A percentile compares a stretch with the other conserved stretches of the same genome.
These are phyloP conservation scores for Henckelia pumila DNA, from an alignment of 257 asterid species.

Conservation along the genomic window DNA sequence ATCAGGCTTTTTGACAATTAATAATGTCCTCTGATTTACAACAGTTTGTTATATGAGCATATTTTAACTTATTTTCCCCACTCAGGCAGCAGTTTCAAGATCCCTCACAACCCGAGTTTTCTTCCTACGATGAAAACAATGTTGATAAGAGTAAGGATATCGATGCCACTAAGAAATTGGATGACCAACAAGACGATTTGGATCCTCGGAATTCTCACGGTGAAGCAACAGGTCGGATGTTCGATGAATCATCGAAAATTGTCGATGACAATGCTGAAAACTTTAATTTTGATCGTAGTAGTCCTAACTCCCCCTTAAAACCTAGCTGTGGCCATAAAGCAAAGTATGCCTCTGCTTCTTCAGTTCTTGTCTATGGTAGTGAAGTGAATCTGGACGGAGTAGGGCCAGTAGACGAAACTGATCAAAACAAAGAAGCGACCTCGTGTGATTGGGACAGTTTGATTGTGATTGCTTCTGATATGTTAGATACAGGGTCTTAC, in stretches of 20 bases:
- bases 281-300: slow-evolving; percentile 29
- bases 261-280: slow-evolving; percentile 38
- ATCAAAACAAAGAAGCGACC: slow-evolving; percentile 42
- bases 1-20: not conserved
- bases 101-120: slow-evolving; percentile 81
- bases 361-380: slow-evolving; percentile 24
- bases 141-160: slow-evolving; percentile 26
- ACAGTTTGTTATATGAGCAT: not conserved
- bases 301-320: slow-evolving; percentile 36
- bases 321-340: slow-evolving; percentile 23
- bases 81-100: slow-evolving; percentile 68
- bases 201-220: slow-evolving; percentile 34
- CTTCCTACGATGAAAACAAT: slow-evolving; percentile 43
- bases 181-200: slow-evolving; percentile 41
- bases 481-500: slow-evolving; percentile 35
- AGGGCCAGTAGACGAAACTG: slow-evolving; percentile 26
- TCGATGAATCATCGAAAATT: slow-evolving; percentile 44
- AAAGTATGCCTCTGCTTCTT: slow-evolving; percentile 38
- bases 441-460: slow-evolving; percentile 70
- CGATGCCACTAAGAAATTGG: slow-evolving; percentile 25
- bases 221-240: slow-evolving; percentile 32
- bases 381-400: slow-evolving; percentile 34
- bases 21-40: not conserved
- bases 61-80: slow-evolving; percentile 4
- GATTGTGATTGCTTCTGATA: slow-evolving; percentile 50